Percentiles rank a stretch among this genome's conserved stretches.
Evolutionary conservation across 2,329 filamentous ascomycete genomes (phyloP).

Genomic region (Claviceps paspali): DNA sequence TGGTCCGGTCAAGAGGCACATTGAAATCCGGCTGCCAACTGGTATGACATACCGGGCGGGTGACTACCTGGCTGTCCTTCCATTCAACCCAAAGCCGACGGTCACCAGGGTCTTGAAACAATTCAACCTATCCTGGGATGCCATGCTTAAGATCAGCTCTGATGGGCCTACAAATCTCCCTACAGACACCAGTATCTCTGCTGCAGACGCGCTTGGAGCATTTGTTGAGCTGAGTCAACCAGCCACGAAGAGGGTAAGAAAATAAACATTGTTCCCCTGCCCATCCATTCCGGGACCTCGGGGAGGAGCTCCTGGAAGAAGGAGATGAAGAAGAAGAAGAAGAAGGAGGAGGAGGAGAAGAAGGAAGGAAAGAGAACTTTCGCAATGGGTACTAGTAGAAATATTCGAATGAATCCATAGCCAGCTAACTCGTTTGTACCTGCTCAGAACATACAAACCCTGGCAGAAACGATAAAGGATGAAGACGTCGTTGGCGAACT

Average conservation of each 20-base stretch:
- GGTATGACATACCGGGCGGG: slow-evolving; percentile 53
- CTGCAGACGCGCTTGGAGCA: slow-evolving; percentile 46
- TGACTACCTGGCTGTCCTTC: slow-evolving; percentile 62
- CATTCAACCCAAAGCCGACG: slow-evolving; percentile 48
- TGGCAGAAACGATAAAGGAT: slow-evolving; percentile 34
- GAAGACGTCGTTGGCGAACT: slow-evolving; percentile 28
- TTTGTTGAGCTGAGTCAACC: slow-evolving; percentile 63
- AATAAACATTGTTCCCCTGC: not conserved
- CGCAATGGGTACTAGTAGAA: too few relatives aligned
- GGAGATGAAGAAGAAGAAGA: too few relatives aligned
- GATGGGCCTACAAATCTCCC: slow-evolving; percentile 37
- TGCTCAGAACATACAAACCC: slow-evolving; percentile 20
- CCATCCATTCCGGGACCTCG: too few relatives aligned
- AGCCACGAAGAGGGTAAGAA: slow-evolving; percentile 47
- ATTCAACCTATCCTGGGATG: slow-evolving; percentile 56
- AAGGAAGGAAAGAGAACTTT: too few relatives aligned
- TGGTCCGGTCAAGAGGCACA: slow-evolving; percentile 43
- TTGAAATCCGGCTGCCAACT: slow-evolving; percentile 52
- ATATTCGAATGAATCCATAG: too few relatives aligned
- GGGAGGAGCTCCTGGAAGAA: too few relatives aligned
- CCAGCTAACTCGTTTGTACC: not conserved
- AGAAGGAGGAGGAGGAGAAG: too few relatives aligned
- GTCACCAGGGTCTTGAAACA: slow-evolving; percentile 48
- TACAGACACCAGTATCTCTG: slow-evolving; percentile 39
- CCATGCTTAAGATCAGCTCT: slow-evolving; percentile 44